Evolutionary conservation across 2,329 filamentous ascomycete species (phyloP).

Genomic region (Elsinoe perseae): DNA sequence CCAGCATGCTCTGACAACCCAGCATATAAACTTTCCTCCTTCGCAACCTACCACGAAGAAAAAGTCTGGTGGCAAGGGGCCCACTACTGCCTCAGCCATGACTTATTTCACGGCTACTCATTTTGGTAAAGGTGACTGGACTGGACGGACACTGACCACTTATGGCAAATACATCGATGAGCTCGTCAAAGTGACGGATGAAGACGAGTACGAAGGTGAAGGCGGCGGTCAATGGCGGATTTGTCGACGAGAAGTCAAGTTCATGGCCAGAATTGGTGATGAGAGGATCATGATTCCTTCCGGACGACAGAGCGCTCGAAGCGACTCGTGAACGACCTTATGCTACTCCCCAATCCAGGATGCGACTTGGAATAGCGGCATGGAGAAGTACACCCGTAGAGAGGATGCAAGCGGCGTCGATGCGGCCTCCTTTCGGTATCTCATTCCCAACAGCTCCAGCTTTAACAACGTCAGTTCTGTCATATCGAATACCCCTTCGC

Average conservation of each 20-base stretch:
- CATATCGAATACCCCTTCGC: not conserved
- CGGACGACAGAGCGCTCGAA: conserved; percentile 2
- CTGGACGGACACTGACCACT: conserved; percentile 35
- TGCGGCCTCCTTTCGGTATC: too few species aligned
- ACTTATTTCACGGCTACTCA: conserved; percentile 39
- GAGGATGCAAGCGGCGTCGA: not conserved
- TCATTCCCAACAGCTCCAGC: not conserved
- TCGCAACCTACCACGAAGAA: conserved; percentile 9
- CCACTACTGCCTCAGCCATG: conserved; percentile 27
- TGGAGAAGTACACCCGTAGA: not conserved
- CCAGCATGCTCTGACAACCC: conserved; percentile 39
- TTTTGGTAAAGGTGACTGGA: conserved; percentile 37
- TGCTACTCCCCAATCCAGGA: not conserved
- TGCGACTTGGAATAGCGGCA: not conserved
- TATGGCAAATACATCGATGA: conserved; percentile 37
- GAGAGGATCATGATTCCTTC: conserved; percentile 27
- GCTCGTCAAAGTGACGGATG: conserved; percentile 25
- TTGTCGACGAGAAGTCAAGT: conserved; percentile 30
- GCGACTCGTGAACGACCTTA: not conserved
- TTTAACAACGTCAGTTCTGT: not conserved
- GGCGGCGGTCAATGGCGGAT: conserved; percentile 37
- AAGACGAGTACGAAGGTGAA: conserved; percentile 19
- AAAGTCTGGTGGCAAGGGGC: conserved; percentile 23
- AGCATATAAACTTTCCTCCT: conserved; percentile 30
- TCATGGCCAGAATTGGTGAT: conserved; percentile 32